These are phyloP conservation scores for Irpex rosettiformis DNA, from an alignment of 1,284 basidiomycete genomes.

Conservation along the genomic window DNA sequence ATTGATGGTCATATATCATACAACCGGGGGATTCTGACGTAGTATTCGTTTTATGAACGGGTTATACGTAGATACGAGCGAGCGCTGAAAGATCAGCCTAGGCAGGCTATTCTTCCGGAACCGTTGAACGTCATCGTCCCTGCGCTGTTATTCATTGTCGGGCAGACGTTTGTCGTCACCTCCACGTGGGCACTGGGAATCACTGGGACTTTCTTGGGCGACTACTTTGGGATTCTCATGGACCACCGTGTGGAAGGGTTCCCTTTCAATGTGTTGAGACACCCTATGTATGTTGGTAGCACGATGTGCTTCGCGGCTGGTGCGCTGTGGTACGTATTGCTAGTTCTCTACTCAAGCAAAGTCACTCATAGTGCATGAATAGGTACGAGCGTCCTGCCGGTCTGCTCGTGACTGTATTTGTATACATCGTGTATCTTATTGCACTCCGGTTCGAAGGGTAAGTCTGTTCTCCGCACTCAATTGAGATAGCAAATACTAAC, in stretches of 20 bases:
- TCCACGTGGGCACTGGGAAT: constrained; percentile 92
- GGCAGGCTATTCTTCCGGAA: constrained; percentile 49
- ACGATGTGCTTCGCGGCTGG: constrained; percentile 84
- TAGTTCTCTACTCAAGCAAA: constrained; percentile 5
- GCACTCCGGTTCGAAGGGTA: constrained; percentile 89
- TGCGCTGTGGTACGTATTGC: constrained; percentile 67
- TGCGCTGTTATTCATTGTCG: constrained; percentile 60
- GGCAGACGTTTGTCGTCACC: constrained; percentile 81
- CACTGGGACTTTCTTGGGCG: constrained; percentile 93
- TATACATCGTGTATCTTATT: constrained; percentile 80
- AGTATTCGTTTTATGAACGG: not conserved
- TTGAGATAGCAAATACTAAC: constrained; percentile 9
- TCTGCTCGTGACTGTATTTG: constrained; percentile 69
- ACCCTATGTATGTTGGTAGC: constrained; percentile 97
- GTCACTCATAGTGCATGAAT: not conserved
- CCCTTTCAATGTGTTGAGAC: constrained; percentile 90
- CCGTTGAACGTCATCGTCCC: constrained; percentile 64
- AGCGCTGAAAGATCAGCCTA: constrained; percentile 75
- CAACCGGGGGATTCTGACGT: not conserved
- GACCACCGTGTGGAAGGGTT: constrained; percentile 83
- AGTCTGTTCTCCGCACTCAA: constrained; percentile 23
- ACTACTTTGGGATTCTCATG: constrained; percentile 99
- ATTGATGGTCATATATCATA: too few species aligned
- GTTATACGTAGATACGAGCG: constrained; percentile 67
- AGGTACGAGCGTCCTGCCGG: constrained; percentile 86